Evolutionary conservation across 2,329 filamentous ascomycete species (phyloP).

Genomic region (Volutella citrinella): DNA sequence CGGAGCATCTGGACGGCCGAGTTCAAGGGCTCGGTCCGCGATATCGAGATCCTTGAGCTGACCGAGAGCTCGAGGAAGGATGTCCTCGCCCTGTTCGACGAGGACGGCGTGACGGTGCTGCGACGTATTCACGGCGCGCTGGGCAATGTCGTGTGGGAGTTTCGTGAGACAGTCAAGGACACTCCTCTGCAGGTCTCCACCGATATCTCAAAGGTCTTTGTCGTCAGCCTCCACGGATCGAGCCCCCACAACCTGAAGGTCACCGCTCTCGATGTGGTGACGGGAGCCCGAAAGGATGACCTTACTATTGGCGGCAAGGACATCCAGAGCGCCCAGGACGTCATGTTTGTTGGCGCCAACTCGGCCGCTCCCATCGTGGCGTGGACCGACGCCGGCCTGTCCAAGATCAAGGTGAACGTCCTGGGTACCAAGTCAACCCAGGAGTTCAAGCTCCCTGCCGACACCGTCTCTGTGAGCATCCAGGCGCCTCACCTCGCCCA

Average conservation of each 20-base stretch:
- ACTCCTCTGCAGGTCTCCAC: conserved; percentile 72
- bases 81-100: conserved; percentile 66
- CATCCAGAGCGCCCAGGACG: conserved; percentile 59
- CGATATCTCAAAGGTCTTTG: conserved; percentile 68
- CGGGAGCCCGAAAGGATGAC: conserved; percentile 70
- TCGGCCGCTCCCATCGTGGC: conserved; percentile 71
- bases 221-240: conserved; percentile 70
- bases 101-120: conserved; percentile 55
- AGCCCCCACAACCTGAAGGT: conserved; percentile 76
- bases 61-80: conserved; percentile 65
- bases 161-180: conserved; percentile 65
- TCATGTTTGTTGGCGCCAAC: conserved; percentile 74
- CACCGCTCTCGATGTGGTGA: conserved; percentile 67
- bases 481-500: conserved; percentile 72
- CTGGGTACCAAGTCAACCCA: conserved; percentile 59
- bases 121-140: conserved; percentile 70
- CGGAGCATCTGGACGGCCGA: conserved; percentile 71
- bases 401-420: conserved; percentile 68
- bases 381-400: conserved; percentile 64
- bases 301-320: conserved; percentile 74
- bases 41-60: conserved; percentile 75
- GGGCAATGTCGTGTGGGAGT: conserved; percentile 77
- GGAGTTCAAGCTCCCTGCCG: conserved; percentile 48
- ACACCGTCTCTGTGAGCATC: conserved; percentile 55
- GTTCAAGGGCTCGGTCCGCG: conserved; percentile 58